Percentiles rank a stretch among this genome's conserved stretches.
Evolutionary conservation across 306 rosid genomes (phyloP).

Genomic region (Pterocarpus santalinus): DNA sequence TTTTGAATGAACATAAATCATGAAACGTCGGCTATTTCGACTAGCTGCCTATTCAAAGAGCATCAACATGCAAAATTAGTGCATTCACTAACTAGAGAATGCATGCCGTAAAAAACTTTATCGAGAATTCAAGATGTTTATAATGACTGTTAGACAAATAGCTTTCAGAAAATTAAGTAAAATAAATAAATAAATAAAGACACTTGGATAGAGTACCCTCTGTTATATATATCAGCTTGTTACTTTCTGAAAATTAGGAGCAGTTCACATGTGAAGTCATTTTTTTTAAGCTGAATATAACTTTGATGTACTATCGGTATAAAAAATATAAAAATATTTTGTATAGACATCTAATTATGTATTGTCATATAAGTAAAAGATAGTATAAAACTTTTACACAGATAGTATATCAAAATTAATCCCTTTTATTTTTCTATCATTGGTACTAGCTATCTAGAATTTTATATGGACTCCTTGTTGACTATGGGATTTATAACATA

Average conservation of each 20-base stretch:
- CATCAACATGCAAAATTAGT: conserved; percentile 15
- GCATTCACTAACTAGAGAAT: conserved; percentile 12
- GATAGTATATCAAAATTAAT: too few species aligned
- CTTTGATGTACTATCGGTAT: too few species aligned
- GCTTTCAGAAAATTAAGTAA: background rate
- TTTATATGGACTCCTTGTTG: conserved; percentile 22
- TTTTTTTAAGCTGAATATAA: too few species aligned
- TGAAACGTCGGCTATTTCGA: conserved; percentile 78
- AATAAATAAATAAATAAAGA: background rate
- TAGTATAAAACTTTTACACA: too few species aligned
- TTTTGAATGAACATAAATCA: conserved; percentile 97
- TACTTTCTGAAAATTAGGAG: background rate
- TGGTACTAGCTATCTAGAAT: background rate
- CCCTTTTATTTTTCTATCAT: background rate
- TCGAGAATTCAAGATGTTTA: conserved; percentile 2
- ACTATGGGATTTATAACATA: conserved; percentile 8
- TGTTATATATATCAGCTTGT: conserved; percentile 14
- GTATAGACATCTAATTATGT: too few species aligned
- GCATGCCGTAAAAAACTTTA: conserved; percentile 18
- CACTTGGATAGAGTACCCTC: conserved; percentile 20
- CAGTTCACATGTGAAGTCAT: background rate
- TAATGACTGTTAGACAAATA: background rate
- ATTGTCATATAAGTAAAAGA: too few species aligned
- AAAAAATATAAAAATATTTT: too few species aligned
- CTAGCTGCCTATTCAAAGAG: conserved; percentile 68